Percentiles rank a stretch among this genome's conserved stretches.
Conservation (phyloP, 306 rosid species). For the Pyrus betulifolia region DNA sequence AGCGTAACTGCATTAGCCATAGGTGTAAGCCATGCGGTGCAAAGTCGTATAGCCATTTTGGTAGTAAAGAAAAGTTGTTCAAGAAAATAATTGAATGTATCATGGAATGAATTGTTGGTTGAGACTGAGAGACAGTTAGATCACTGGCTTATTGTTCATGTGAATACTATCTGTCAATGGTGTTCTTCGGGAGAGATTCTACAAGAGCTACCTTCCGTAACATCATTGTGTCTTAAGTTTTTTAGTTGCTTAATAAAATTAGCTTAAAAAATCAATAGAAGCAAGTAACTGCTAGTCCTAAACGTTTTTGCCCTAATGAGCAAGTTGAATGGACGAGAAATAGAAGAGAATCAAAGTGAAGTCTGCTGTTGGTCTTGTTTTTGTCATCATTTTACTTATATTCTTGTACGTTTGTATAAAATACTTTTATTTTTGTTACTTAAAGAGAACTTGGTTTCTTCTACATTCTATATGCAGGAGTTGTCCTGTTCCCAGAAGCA, state of each 20-base stretch:
- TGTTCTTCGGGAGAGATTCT: background rate
- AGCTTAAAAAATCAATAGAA: background rate
- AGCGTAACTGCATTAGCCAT: background rate
- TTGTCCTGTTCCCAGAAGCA: conserved; percentile 89
- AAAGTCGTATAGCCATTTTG: background rate
- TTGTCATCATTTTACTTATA: background rate
- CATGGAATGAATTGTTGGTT: background rate
- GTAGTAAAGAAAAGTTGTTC: background rate
- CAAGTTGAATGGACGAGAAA: background rate
- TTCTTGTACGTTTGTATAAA: background rate
- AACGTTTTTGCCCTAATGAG: background rate
- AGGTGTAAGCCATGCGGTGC: background rate
- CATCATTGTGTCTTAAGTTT: background rate
- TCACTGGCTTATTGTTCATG: background rate
- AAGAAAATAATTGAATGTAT: background rate
- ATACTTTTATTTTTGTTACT: background rate
- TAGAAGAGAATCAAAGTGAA: background rate
- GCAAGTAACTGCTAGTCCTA: background rate
- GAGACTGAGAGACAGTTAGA: background rate
- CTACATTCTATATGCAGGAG: conserved; percentile 48
- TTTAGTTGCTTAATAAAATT: background rate
- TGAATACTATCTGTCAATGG: background rate
- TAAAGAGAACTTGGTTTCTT: conserved; percentile 10
- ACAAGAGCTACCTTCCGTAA: background rate
- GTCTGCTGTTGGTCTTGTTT: background rate